Conservation (phyloP, 1,284 basidiomycete genomes). For the Leccinum proliferum region DNA sequence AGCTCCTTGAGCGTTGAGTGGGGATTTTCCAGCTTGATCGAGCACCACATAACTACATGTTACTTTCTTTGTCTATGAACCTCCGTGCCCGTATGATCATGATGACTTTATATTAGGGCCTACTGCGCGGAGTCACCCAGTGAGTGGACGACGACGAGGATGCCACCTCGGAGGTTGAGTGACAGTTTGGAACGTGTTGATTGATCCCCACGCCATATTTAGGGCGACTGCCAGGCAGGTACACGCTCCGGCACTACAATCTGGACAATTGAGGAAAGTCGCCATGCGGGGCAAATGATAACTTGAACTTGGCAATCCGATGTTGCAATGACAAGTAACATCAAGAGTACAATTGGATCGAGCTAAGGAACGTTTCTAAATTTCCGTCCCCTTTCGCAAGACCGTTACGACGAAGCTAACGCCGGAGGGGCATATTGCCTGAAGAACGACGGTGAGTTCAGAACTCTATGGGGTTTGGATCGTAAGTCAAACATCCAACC, state of each 20-base stretch:
- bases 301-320: constrained; percentile 5
- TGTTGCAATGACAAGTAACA: constrained; percentile 1
- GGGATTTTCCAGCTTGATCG: neutral
- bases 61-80: neutral
- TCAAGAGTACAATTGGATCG: constrained; percentile 13
- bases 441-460: neutral
- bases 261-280: neutral
- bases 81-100: neutral
- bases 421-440: neutral
- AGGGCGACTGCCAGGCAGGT: neutral
- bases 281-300: constrained; percentile 9
- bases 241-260: neutral
- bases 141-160: neutral
- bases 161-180: neutral
- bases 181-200: neutral
- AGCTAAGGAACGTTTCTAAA: constrained; percentile 8
- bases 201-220: neutral
- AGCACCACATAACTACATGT: neutral
- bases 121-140: neutral
- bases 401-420: neutral
- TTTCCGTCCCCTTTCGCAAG: constrained; percentile 1
- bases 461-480: constrained; percentile 8
- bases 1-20: neutral
- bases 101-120: neutral
- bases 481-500: constrained; percentile 1